Evolutionary conservation across 2,329 filamentous ascomycete species (phyloP), one percentile per base, ranked within the genome.

Genomic region (Hypoxylon sp.): DNA sequence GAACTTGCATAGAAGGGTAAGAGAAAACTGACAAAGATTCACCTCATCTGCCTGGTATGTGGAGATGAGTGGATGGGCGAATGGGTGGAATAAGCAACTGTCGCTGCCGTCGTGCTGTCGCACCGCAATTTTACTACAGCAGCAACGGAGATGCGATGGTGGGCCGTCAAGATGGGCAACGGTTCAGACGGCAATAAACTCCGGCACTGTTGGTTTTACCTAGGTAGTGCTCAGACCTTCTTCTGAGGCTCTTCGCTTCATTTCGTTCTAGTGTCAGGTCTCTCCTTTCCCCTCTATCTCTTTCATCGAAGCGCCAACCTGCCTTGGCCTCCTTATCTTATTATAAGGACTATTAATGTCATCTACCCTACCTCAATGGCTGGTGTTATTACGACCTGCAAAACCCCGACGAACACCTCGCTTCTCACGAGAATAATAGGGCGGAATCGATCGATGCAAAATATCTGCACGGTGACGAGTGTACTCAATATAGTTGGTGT

Each of bases 161-260:
- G 24, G 56, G 15, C n/a, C 43, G 30, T 22, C 49, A 50, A 60
- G 11, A 19, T 52, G 41, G 54, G 57, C 46, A 48, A 51, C 57
- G 60, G 59, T 66, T 66, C 52, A 62, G 48, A 68, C 62, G 63
- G 66, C 63, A 68, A 57, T 59, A 58, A 59, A 41, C 50, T 68
- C 65, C 59, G 62, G 37, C 22, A 22, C 41, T 61, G 30, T 30
- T 46, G 30, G 30, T 34, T 64, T 47, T n/a, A n/a, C n/a, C n/a
- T n/a, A n/a, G n/a, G n/a, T n/a, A 55, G 30, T 52, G 54, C 57
- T 59, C 44, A 59, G 43, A 28, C 30, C 34, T 37, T 51, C 55
- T 48, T 51, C 55, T 48, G 15, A 61, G 28, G 47, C 3, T 55
- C 51, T 46, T 17, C 34, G 28, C 30, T 30, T 17, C 28, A 32